Conservation (phyloP, 1,284 basidiomycete genomes). For the Ustilago shanxiensis region DNA sequence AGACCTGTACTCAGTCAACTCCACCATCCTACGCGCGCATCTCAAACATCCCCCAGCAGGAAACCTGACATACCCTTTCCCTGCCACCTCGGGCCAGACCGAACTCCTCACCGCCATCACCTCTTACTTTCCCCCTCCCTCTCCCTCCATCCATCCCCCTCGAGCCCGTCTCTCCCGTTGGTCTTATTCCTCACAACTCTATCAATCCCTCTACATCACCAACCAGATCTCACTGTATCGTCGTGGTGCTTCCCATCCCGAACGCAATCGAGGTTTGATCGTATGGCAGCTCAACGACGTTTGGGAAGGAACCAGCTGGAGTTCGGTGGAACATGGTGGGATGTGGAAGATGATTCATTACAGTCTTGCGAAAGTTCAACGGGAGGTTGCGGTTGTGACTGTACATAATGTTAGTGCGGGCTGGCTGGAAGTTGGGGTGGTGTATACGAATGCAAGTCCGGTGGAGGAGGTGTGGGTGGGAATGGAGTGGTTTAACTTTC, state of each 20-base stretch:
- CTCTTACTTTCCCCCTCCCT: conserved; percentile 64
- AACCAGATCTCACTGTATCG: conserved; percentile 78
- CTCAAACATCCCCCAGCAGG: conserved; percentile 76
- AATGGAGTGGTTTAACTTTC: conserved; percentile 28
- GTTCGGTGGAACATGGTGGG: conserved; percentile 76
- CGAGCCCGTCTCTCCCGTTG: conserved; percentile 17
- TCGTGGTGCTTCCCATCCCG: conserved; percentile 75
- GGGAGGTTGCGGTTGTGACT: conserved; percentile 74
- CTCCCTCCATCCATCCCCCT: background rate
- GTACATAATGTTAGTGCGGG: conserved; percentile 74
- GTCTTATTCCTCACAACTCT: conserved; percentile 49
- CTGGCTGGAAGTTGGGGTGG: conserved; percentile 73
- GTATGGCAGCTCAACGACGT: conserved; percentile 80
- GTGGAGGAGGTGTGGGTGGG: conserved; percentile 1
- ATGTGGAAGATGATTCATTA: conserved; percentile 76
- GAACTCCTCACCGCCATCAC: conserved; percentile 75
- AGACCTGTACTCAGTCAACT: conserved; percentile 76
- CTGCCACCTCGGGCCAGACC: conserved; percentile 74
- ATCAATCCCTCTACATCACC: conserved; percentile 55
- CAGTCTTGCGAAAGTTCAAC: conserved; percentile 73
- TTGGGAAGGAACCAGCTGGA: conserved; percentile 78
- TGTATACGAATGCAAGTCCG: conserved; percentile 3
- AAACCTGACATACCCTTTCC: conserved; percentile 75
- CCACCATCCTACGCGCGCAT: conserved; percentile 75
- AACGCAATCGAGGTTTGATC: conserved; percentile 77